A percentile compares a stretch with the other conserved stretches of the same genome.
Evolutionary conservation across 1,284 basidiomycete genomes (phyloP).

Genomic region (Phlebopus sp.): DNA sequence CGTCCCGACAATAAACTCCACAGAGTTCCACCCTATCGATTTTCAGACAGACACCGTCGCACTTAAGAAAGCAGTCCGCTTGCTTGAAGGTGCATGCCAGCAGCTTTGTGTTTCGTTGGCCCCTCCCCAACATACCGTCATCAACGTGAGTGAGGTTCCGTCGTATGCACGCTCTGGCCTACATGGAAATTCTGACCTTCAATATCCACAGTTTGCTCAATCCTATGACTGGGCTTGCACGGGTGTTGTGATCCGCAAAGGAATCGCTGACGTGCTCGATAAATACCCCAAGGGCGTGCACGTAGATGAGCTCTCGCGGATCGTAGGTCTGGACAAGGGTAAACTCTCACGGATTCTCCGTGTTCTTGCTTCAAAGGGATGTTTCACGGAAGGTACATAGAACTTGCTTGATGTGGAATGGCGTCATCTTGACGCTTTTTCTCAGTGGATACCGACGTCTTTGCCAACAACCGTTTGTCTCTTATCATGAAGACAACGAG

Average conservation of each 20-base stretch:
- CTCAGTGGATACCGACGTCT: constrained; percentile 21
- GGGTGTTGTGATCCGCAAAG: constrained; percentile 19
- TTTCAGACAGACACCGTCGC: constrained; percentile 17
- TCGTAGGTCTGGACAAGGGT: constrained; percentile 24
- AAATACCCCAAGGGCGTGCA: constrained; percentile 25
- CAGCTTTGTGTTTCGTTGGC: constrained; percentile 28
- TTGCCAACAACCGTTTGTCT: constrained; percentile 32
- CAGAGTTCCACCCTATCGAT: constrained; percentile 24
- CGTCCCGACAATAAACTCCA: constrained; percentile 25
- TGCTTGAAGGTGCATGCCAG: constrained; percentile 28
- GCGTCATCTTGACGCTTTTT: too few species aligned
- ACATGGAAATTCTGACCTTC: background rate
- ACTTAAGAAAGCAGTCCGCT: constrained; percentile 28
- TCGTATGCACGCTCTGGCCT: too few species aligned
- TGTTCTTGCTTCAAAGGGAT: constrained; percentile 30
- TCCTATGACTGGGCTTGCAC: constrained; percentile 28
- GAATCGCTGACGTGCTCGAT: constrained; percentile 25
- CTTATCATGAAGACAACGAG: constrained; percentile 18
- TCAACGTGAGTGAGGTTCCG: constrained; percentile 20
- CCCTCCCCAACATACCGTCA: constrained; percentile 28
- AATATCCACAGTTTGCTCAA: constrained; percentile 12
- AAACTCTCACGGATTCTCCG: constrained; percentile 34
- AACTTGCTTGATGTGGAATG: background rate
- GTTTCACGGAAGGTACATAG: constrained; percentile 30
- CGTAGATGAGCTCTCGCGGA: constrained; percentile 21